These are phyloP conservation scores for Myochromella boudieri DNA, from an alignment of 768 basidiomycete species.

Conservation along the genomic window DNA sequence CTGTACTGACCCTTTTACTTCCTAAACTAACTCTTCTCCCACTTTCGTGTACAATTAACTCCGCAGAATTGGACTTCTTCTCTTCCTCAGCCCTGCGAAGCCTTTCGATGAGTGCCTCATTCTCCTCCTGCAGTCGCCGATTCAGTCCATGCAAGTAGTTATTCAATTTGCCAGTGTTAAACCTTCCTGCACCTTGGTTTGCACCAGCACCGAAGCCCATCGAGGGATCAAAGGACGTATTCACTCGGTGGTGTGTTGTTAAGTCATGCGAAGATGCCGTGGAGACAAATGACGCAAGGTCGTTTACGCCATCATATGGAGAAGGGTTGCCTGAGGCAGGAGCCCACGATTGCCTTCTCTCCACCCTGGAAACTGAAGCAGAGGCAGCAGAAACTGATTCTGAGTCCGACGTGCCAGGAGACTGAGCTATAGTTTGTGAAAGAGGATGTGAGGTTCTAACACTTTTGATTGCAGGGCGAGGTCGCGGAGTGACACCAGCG, in stretches of 20 bases:
- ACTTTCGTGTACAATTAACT: constrained; percentile 19
- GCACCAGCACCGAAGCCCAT: constrained; percentile 70
- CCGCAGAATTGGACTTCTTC: constrained; percentile 28
- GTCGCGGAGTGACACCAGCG: constrained; percentile 64
- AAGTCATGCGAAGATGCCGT: constrained; percentile 88
- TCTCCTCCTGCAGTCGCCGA: constrained; percentile 81
- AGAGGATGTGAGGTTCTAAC: constrained; percentile 63
- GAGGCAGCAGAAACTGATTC: constrained; percentile 28
- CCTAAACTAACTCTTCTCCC: constrained; percentile 36
- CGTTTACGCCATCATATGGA: constrained; percentile 48
- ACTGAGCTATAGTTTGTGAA: constrained; percentile 47
- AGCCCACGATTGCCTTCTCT: constrained; percentile 22
- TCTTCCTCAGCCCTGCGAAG: constrained; percentile 55
- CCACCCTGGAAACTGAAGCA: constrained; percentile 11
- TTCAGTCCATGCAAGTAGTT: constrained; percentile 86
- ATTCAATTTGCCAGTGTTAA: constrained; percentile 86
- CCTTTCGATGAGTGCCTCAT: constrained; percentile 60
- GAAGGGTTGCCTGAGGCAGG: constrained; percentile 35
- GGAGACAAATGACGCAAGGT: constrained; percentile 72
- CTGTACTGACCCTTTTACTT: constrained; percentile 51
- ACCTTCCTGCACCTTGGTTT: constrained; percentile 69
- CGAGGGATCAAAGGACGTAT: constrained; percentile 86
- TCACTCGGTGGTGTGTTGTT: constrained; percentile 75
- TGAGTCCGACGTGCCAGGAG: constrained; percentile 36
- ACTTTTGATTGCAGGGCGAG: constrained; percentile 34